Evolutionary conservation across 768 basidiomycete genomes (phyloP), one percentile per base, ranked within the genome.

Genomic region (Suillus spraguei): DNA sequence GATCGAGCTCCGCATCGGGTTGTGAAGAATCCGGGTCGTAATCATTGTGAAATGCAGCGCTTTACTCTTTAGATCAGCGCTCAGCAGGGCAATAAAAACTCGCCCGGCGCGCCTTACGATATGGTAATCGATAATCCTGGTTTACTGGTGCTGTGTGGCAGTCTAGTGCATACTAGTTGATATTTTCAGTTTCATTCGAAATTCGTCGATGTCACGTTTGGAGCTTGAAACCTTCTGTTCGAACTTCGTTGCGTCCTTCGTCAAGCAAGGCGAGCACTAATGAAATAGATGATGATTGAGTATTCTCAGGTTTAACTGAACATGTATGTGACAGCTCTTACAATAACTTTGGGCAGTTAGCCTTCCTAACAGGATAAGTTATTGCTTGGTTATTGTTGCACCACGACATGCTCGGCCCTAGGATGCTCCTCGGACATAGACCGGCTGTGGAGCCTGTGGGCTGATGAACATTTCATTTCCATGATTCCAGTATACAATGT

Each of bases 341-440:
- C 28, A 28, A 28, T 28, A 28, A 24, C 28, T 28, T 16, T 16
- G 49, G 7, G 24, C 2, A 28, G 22, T 50, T 4, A 50, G 28
- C 49, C 24, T 50, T 50, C 24, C 24, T 24, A 28, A 49, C 24
- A 49, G 47, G 24, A 7, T 28, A 5, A 14, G 24, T 50, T 17
- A 72, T 67, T 70, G n/a, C 5, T 16, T 81, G 46, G 76, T 77
- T 7, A 67, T 71, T n/a, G 63, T 80, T 62, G n/a, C 28, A 28
- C 78, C 77, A 1, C 4, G 28, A 28, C 68, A 77, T 24, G 69
- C 75, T 49, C 81, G 28, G 28, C 28, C 28, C 28, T 2, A 81
- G 64, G 58, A 46, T 4, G n/a, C n/a, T 46, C 20, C 44, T 46
- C 44, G 44, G n/a, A 46, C 11, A 46, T 46, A n/a, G 63, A 7